Percentiles rank a stretch among this genome's conserved stretches.
Evolutionary conservation across 2,329 filamentous ascomycete species (phyloP).

Genomic region (Ceratocystiopsis brevicomis): DNA sequence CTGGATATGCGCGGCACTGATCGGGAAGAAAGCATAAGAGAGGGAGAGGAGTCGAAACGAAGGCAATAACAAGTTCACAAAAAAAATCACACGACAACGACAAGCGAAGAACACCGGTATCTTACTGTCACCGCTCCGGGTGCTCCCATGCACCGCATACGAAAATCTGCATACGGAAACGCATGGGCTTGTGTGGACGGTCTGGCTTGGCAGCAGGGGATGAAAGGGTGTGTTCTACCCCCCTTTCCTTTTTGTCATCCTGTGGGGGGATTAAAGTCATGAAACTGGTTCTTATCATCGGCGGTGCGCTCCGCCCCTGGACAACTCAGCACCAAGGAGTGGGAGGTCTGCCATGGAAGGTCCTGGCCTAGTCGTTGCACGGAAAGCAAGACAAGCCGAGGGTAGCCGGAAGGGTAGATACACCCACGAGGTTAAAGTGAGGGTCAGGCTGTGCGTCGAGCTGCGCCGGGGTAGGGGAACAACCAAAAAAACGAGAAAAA

Average conservation of each 20-base stretch:
- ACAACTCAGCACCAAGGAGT: constrained; percentile 51
- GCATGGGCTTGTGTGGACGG: too few species aligned
- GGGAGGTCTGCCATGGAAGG: constrained; percentile 15
- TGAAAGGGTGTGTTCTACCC: constrained; percentile 22
- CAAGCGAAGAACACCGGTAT: too few species aligned
- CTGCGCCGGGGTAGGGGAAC: constrained; percentile 17
- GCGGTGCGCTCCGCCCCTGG: constrained; percentile 43
- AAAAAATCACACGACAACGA: too few species aligned
- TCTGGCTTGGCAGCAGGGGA: constrained; percentile 16
- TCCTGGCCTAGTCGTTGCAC: constrained; percentile 1
- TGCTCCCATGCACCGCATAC: too few species aligned
- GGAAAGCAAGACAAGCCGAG: too few species aligned
- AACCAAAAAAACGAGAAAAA: constrained; percentile 12
- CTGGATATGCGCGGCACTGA: too few species aligned
- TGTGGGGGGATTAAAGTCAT: background rate
- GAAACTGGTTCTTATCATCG: constrained; percentile 18
- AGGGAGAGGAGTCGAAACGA: too few species aligned
- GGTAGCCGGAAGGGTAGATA: constrained; percentile 13
- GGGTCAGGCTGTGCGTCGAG: constrained; percentile 45
- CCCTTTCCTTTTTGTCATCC: constrained; percentile 9
- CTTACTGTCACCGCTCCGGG: too few species aligned
- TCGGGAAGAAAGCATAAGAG: too few species aligned
- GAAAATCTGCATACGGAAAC: too few species aligned
- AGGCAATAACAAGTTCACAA: background rate
- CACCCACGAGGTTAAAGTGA: constrained; percentile 54